Percentiles rank a stretch among this genome's conserved stretches.
phyloP scores from a whole-genome alignment of 75 land plant species.

The Larix kaempferi region DNA sequence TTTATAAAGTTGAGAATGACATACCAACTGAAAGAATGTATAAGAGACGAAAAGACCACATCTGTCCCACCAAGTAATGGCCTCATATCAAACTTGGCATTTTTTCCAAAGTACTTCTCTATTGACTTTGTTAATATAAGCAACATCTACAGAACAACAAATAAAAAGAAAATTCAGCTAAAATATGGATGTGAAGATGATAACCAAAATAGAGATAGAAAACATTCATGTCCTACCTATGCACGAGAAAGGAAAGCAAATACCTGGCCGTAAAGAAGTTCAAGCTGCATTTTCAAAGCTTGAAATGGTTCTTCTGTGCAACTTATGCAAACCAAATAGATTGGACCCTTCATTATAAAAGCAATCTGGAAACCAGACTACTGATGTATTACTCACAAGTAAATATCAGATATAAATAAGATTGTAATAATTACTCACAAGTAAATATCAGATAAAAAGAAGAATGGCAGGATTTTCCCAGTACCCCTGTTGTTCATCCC shows the following conservation, averaged over 20 bases:
- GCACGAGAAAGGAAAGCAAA: too few species aligned
- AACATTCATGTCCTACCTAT: neutral
- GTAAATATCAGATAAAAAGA: neutral
- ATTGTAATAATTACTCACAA: conserved; percentile 11
- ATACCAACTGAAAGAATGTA: conserved; percentile 53
- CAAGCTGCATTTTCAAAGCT: conserved; percentile 36
- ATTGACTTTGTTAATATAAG: conserved; percentile 48
- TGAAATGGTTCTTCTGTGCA: conserved; percentile 44
- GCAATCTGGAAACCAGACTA: conserved; percentile 29
- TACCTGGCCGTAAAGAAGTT: conserved; percentile 51
- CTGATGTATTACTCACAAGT: conserved; percentile 3
- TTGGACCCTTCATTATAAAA: conserved; percentile 48
- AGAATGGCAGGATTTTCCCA: too few species aligned
- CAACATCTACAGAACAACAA: conserved; percentile 23
- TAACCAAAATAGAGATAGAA: neutral
- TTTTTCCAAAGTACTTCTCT: conserved; percentile 47
- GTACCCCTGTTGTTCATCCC: too few species aligned
- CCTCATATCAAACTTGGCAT: conserved; percentile 53
- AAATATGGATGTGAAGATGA: neutral
- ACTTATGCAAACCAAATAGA: conserved; percentile 48
- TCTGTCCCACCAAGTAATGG: conserved; percentile 53
- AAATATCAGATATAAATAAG: neutral
- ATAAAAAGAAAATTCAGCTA: neutral
- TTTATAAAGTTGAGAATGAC: conserved; percentile 8
- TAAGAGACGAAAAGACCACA: conserved; percentile 40